Conservation (phyloP, 495 filamentous ascomycete species). For the Penicillium simplicissimum region DNA sequence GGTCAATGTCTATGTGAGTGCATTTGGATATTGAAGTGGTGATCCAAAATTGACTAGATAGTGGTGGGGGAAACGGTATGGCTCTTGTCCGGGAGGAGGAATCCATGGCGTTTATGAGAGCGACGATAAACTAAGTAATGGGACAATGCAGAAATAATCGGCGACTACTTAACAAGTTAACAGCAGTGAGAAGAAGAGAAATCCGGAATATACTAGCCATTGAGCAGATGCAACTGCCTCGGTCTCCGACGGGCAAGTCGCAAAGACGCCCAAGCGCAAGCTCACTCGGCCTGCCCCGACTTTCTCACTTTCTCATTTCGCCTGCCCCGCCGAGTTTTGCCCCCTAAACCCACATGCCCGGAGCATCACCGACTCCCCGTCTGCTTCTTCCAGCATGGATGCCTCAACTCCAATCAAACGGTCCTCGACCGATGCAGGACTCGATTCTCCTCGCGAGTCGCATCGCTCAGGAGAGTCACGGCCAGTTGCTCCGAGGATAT, state of each 20-base stretch:
- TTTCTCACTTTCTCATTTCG: slow-evolving; percentile 6
- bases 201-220: neutral
- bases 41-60: neutral
- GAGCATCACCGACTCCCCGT: slow-evolving; percentile 48
- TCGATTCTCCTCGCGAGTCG: slow-evolving; percentile 35
- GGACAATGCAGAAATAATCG: neutral
- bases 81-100: neutral
- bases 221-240: neutral
- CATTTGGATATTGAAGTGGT: neutral
- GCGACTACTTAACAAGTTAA: neutral
- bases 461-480: slow-evolving; percentile 26
- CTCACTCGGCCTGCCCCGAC: slow-evolving; percentile 15
- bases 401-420: slow-evolving; percentile 40
- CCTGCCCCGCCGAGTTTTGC: slow-evolving; percentile 20
- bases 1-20: neutral
- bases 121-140: neutral
- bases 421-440: slow-evolving; percentile 42
- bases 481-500: slow-evolving; percentile 38
- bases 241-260: neutral
- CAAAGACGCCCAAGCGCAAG: neutral
- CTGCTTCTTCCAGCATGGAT: slow-evolving; percentile 24
- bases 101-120: neutral
- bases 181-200: neutral
- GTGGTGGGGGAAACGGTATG: neutral
- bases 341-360: slow-evolving; percentile 28